Evolutionary conservation across 1,284 basidiomycete genomes (phyloP).

Genomic region (Ustilago esculenta): DNA sequence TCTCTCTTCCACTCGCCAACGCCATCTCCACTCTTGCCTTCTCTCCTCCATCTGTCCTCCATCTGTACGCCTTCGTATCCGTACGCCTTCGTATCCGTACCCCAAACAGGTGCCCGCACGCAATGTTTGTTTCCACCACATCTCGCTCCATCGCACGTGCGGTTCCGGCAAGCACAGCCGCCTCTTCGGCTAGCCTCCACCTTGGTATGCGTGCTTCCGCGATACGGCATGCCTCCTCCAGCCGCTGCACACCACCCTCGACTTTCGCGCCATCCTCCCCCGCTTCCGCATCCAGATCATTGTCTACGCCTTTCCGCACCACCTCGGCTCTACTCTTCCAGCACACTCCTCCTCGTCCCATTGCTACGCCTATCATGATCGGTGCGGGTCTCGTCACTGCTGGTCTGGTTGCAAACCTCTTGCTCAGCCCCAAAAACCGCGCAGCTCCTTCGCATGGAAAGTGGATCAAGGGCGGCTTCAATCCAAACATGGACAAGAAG

Average conservation of each 20-base stretch:
- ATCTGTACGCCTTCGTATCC: too few relatives aligned
- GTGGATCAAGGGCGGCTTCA: constrained; percentile 94
- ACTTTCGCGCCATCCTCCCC: background rate
- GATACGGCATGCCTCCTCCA: constrained; percentile 9
- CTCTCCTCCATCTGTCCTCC: background rate
- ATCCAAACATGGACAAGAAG: constrained; percentile 91
- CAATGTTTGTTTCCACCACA: constrained; percentile 10
- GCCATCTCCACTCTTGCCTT: background rate
- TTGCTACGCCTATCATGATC: constrained; percentile 57
- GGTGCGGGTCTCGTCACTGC: constrained; percentile 58
- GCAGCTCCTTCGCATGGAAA: constrained; percentile 73
- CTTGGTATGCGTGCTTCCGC: background rate
- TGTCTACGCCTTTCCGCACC: constrained; percentile 48
- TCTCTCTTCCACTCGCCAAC: too few relatives aligned
- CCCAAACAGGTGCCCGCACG: background rate
- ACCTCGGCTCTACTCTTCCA: constrained; percentile 37
- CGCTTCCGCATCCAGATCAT: constrained; percentile 18
- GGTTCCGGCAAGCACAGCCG: background rate
- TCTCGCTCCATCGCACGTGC: constrained; percentile 17
- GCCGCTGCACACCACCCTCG: background rate
- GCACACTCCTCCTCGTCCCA: constrained; percentile 37
- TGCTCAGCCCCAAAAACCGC: constrained; percentile 66
- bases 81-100: too few relatives aligned
- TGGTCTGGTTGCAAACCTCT: constrained; percentile 55
- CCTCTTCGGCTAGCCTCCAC: background rate